These are phyloP conservation scores for Nicotiana tomentosiformis DNA, from an alignment of 257 asterid genomes.

Conservation along the genomic window DNA sequence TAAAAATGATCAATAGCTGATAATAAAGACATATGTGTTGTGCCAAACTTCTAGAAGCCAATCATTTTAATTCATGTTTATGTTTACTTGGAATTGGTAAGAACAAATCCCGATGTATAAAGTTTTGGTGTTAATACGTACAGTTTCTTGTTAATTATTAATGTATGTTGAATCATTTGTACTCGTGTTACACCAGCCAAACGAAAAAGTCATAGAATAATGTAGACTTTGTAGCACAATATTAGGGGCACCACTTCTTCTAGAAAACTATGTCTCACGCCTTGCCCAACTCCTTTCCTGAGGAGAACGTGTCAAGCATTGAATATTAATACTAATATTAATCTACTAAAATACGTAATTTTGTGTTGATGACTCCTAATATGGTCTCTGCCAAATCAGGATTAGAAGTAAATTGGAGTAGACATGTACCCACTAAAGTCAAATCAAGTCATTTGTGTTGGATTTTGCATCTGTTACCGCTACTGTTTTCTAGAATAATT, in stretches of 20 bases:
- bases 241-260: background rate
- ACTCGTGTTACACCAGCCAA: background rate
- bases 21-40: background rate
- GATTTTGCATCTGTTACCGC: too few relatives aligned
- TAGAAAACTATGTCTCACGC: background rate
- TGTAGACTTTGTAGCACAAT: too few relatives aligned
- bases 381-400: background rate
- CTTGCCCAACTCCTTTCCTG: too few relatives aligned
- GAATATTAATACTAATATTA: too few relatives aligned
- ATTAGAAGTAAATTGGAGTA: background rate
- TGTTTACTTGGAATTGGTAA: background rate
- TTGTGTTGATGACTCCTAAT: background rate
- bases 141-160: background rate
- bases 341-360: background rate
- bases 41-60: background rate
- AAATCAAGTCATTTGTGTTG: background rate
- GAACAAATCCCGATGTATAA: background rate
- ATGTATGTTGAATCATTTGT: background rate
- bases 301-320: too few relatives aligned
- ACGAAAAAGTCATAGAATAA: background rate
- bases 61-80: background rate
- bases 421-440: background rate
- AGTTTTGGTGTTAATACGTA: background rate
- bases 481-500: too few relatives aligned
- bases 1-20: background rate